Evolutionary conservation across 176 grass and related monocot species (phyloP).

Genomic region (Rhipidocladum racemiflorum): DNA sequence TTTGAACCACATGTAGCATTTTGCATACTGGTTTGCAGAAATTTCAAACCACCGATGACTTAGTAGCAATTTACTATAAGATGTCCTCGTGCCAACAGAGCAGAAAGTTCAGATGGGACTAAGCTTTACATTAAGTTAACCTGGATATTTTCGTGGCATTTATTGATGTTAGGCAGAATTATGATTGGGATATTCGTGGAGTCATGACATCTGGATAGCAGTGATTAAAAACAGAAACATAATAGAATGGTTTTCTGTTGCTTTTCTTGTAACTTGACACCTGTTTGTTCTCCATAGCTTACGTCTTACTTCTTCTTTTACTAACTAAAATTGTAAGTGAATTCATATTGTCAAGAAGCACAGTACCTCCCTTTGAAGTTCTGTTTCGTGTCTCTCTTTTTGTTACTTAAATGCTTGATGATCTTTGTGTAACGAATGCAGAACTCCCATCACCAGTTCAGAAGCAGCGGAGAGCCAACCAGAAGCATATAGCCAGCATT

Average conservation of each 20-base stretch:
- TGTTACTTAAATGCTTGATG: constrained; percentile 1
- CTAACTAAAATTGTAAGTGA: background rate
- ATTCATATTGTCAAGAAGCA: background rate
- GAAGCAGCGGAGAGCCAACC: constrained; percentile 51
- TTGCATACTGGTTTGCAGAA: background rate
- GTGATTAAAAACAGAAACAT: background rate
- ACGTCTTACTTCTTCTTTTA: background rate
- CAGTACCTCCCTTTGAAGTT: background rate
- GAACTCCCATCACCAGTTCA: constrained; percentile 17
- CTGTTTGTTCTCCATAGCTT: background rate
- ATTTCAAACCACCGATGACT: background rate
- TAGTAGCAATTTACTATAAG: background rate
- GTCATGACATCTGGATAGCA: background rate
- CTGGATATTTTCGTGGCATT: background rate
- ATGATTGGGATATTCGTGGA: background rate
- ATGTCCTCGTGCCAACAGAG: background rate
- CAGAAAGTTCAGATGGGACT: background rate
- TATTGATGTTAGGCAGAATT: background rate
- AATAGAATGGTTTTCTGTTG: background rate
- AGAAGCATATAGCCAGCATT: constrained; percentile 56
- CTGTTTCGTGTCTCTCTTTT: background rate
- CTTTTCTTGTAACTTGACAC: background rate
- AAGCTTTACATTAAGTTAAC: background rate
- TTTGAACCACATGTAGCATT: background rate
- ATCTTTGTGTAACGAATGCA: constrained; percentile 14